Evolutionary conservation across 352 stramenopile species (phyloP).

Genomic region (Globisporangium alternatum): DNA sequence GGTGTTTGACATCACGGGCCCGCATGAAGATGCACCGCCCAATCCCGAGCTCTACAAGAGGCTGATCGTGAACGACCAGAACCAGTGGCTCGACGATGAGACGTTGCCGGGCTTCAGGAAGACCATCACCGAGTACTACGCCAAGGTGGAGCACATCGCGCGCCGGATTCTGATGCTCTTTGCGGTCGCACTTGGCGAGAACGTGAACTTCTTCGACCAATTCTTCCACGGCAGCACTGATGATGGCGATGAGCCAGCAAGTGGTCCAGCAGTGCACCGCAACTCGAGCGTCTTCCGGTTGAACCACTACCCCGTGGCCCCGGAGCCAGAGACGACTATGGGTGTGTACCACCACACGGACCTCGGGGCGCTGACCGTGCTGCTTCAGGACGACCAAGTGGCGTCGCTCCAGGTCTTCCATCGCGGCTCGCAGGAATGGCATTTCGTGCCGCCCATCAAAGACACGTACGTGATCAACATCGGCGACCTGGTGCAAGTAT

Average conservation of each 20-base stretch:
- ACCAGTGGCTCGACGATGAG: slow-evolving; percentile 70
- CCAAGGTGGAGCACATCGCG: slow-evolving; percentile 27
- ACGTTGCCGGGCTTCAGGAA: slow-evolving; percentile 54
- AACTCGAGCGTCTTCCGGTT: slow-evolving; percentile 39
- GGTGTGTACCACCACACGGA: slow-evolving; percentile 45
- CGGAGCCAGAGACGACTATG: slow-evolving; percentile 29
- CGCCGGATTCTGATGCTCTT: slow-evolving; percentile 33
- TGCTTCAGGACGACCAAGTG: slow-evolving; percentile 46
- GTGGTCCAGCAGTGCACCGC: no score
- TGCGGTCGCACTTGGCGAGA: slow-evolving; percentile 30
- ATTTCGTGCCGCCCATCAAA: slow-evolving; percentile 30
- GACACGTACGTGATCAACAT: slow-evolving; percentile 58
- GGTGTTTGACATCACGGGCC: slow-evolving; percentile 65
- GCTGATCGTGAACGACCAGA: slow-evolving; percentile 72
- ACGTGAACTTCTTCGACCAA: slow-evolving; percentile 29
- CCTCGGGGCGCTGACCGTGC: slow-evolving; percentile 37
- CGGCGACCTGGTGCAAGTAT: slow-evolving; percentile 53
- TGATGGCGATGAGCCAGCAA: no score
- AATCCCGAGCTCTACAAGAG: slow-evolving; percentile 45
- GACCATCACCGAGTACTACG: slow-evolving; percentile 24
- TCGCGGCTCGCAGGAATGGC: slow-evolving; percentile 31
- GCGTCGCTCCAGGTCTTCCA: slow-evolving; percentile 47
- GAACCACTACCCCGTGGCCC: slow-evolving; percentile 82
- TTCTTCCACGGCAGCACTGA: slow-evolving; percentile 24
- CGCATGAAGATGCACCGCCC: slow-evolving; percentile 35